Evolutionary conservation across 2,329 filamentous ascomycete species (phyloP).

Genomic region (Talaromyces sp.): DNA sequence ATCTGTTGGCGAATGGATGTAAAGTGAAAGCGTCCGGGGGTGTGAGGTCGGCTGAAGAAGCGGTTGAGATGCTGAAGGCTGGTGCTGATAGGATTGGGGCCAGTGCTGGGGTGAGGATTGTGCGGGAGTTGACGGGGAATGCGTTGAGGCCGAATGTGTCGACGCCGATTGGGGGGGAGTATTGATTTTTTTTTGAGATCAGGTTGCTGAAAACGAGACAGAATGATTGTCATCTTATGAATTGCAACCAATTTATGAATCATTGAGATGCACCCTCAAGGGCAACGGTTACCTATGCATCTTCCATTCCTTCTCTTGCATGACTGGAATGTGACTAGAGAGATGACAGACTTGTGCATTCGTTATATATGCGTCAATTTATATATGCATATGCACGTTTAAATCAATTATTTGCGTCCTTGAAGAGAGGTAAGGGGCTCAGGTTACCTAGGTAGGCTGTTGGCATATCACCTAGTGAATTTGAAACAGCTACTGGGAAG

Average conservation of each 20-base stretch:
- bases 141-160: constrained; percentile 11
- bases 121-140: constrained; percentile 38
- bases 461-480: background rate
- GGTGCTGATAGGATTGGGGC: constrained; percentile 55
- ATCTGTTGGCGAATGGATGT: constrained; percentile 39
- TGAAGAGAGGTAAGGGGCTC: background rate
- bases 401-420: background rate
- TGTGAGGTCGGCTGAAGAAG: constrained; percentile 47
- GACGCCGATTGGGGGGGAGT: constrained; percentile 13
- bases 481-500: too few species aligned
- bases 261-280: background rate
- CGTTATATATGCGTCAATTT: background rate
- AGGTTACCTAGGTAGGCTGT: background rate
- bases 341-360: background rate
- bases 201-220: too few species aligned
- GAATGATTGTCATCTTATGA: background rate
- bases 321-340: constrained; percentile 7
- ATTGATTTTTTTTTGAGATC: background rate
- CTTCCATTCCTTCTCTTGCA: constrained; percentile 15
- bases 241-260: background rate
- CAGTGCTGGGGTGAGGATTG: constrained; percentile 52
- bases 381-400: background rate
- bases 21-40: constrained; percentile 57
- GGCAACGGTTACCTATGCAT: background rate
- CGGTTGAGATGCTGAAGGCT: constrained; percentile 51